Evolutionary conservation across 2,329 filamentous ascomycete species (phyloP).

Genomic region (Botrytis fragariae): DNA sequence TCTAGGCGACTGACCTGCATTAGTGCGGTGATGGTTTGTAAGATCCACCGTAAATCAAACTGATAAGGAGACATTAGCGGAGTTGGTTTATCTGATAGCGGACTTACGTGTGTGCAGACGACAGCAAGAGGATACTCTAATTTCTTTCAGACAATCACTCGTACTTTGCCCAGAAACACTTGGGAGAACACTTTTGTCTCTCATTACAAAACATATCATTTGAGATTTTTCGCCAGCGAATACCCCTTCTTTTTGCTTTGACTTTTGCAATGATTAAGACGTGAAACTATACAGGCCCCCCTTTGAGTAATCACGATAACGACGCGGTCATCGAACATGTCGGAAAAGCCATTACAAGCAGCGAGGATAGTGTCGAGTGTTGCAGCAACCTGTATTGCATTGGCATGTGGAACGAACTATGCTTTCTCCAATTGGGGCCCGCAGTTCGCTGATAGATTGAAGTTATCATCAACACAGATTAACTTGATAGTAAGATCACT

Average conservation of each 20-base stretch:
- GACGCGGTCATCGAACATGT: constrained; percentile 39
- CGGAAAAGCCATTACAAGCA: constrained; percentile 52
- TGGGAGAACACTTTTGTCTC: neutral
- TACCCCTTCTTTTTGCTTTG: neutral
- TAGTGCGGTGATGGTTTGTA: constrained; percentile 11
- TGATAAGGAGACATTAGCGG: constrained; percentile 14
- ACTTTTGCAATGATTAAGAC: constrained; percentile 25
- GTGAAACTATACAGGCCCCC: constrained; percentile 21
- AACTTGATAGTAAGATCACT: constrained; percentile 72
- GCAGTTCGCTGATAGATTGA: constrained; percentile 84
- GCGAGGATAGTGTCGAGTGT: constrained; percentile 78
- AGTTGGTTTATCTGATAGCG: constrained; percentile 7
- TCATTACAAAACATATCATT: neutral
- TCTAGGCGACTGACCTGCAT: constrained; percentile 3
- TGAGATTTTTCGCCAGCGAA: neutral
- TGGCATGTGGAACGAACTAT: constrained; percentile 96
- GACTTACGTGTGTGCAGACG: constrained; percentile 14
- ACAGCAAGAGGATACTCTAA: constrained; percentile 19
- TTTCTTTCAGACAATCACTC: constrained; percentile 20
- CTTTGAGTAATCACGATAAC: constrained; percentile 12
- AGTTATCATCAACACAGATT: constrained; percentile 85
- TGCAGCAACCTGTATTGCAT: constrained; percentile 77
- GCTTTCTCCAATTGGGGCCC: constrained; percentile 98
- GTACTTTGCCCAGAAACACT: neutral
- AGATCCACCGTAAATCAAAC: constrained; percentile 3